These are phyloP conservation scores for Moringa oleifera DNA, from an alignment of 345 rosid genomes.

Conservation along the genomic window DNA sequence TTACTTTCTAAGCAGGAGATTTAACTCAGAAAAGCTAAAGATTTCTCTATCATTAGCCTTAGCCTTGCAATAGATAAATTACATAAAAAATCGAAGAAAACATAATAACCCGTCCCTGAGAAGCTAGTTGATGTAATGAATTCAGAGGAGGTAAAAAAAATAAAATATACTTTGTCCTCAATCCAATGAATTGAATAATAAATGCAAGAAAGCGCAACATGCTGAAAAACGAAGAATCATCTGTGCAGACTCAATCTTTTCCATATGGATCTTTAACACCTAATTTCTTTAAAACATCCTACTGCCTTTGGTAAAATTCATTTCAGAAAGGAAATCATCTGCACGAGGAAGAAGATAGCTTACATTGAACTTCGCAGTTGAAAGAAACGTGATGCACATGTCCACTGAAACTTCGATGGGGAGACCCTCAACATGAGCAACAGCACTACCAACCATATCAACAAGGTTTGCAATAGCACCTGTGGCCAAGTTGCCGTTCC, in stretches of 20 bases:
- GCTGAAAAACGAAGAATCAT: no score
- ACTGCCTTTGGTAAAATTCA: neutral
- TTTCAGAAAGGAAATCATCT: no score
- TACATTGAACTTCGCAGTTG: conserved; percentile 55
- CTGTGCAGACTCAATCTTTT: no score
- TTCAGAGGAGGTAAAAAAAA: no score
- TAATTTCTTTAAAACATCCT: neutral
- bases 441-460: conserved; percentile 79
- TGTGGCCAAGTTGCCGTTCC: conserved; percentile 59
- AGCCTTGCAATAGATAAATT: no score
- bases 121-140: no score
- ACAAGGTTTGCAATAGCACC: conserved; percentile 84
- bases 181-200: no score
- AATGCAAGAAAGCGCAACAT: no score
- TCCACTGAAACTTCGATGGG: conserved; percentile 78
- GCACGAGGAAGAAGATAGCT: conserved; percentile 10
- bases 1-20: neutral
- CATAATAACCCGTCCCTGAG: neutral
- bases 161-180: no score
- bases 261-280: no score
- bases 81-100: no score
- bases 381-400: conserved; percentile 76
- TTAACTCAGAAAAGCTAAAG: neutral
- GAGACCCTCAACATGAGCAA: conserved; percentile 49
- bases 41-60: neutral